phyloP scores from a whole-genome alignment of 768 basidiomycete species.

The Termitomyces bulborhizus region DNA sequence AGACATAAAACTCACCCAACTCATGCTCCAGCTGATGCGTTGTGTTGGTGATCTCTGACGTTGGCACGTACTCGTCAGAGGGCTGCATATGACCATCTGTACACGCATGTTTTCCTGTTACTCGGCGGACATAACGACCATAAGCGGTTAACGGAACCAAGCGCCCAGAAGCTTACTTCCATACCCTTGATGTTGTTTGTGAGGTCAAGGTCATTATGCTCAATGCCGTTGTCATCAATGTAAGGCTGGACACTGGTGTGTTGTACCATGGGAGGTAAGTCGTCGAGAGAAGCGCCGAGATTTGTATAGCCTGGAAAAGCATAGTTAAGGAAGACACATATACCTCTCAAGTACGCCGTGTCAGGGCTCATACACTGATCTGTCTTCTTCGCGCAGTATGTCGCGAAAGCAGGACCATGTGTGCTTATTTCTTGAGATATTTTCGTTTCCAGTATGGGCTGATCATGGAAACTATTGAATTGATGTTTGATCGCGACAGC shows the following conservation, averaged over 20 bases:
- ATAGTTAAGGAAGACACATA: too few species aligned
- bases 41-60: conserved; percentile 1
- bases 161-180: background rate
- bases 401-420: too few species aligned
- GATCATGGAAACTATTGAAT: too few species aligned
- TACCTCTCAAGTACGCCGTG: too few species aligned
- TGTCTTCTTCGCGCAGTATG: too few species aligned
- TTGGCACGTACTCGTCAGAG: background rate
- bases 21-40: conserved; percentile 5
- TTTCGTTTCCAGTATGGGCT: too few species aligned
- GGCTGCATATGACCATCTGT: conserved; percentile 2
- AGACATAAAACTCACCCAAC: too few species aligned
- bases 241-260: background rate
- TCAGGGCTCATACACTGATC: too few species aligned
- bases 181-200: background rate
- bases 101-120: background rate
- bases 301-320: too few species aligned
- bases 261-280: background rate
- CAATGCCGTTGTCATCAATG: background rate
- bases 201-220: background rate
- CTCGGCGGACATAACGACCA: background rate
- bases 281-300: too few species aligned
- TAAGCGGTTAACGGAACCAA: background rate
- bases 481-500: too few species aligned
- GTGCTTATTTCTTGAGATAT: too few species aligned